Evolutionary conservation across 352 stramenopile species (phyloP), one percentile per base, ranked within the genome.

Genomic region (Pythium brachiatum): DNA sequence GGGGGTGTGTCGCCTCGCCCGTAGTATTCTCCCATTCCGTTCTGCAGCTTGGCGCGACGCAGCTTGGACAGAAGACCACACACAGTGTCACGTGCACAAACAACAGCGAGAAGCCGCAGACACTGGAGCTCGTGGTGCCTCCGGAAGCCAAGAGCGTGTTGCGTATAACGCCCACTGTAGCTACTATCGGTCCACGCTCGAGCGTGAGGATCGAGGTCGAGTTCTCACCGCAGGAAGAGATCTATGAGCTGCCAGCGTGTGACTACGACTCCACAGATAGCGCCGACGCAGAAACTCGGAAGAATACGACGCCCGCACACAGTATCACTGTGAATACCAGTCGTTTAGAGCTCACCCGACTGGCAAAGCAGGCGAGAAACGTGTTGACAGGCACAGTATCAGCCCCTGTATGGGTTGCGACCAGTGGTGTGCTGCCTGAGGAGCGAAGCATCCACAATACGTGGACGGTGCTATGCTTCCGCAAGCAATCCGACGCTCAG

Each of bases 381-480:
- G 21, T 48, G 7, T 15, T 43, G 0, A 16, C 2, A 2, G 25
- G 23, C 13, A 32, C 51, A 20, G 41, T 60, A 62, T 27, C 27
- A 52, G n/a, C 16, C 23, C 56, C 57, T 11, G n/a, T 32, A 8
- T 75, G 61, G 70, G 55, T 60, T 6, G 16, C 12, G 6, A 57
- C 23, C 6, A 61, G 70, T 1, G 68, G 70, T 2, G 46, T 86
- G 8, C 23, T 39, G 11, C 31, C 25, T 0, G 83, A 95, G 55
- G 71, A 77, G 21, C 83, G 81, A 38, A 90, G 86, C 53, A 75
- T 86, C 26, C 88, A 97, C 34, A 80, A 85, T 16, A 83, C 47
- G 13, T 97, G 83, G 85, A 89, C 69, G 2, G 46, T 96, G 2
- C 68, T 89, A 1, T 95, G 80, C 68, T 96, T 92, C 32, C 65